Percentiles rank a stretch among this genome's conserved stretches.
Evolutionary conservation across 495 filamentous ascomycete species (phyloP).

Genomic region (Ramalina peruviana): DNA sequence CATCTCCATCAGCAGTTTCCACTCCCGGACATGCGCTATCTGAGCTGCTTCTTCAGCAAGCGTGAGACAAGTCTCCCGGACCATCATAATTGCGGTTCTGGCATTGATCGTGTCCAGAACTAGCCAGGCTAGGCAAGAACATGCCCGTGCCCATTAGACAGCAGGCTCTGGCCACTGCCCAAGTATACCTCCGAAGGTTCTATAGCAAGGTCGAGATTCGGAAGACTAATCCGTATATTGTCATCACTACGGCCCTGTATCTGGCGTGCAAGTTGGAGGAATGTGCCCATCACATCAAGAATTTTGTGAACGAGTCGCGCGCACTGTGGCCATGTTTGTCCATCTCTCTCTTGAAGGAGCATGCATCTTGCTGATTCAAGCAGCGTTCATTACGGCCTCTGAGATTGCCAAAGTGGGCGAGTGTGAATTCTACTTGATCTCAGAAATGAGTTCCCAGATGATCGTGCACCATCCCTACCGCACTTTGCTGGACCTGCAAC

Average conservation of each 20-base stretch:
- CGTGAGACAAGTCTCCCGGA: slow-evolving; percentile 36
- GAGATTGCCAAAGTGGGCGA: slow-evolving; percentile 87
- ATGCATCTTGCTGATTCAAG: slow-evolving; percentile 10
- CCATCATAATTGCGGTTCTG: slow-evolving; percentile 1
- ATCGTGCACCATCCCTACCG: slow-evolving; percentile 98
- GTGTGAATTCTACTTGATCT: slow-evolving; percentile 92
- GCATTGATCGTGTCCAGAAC: slow-evolving; percentile 37
- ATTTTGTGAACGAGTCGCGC: slow-evolving; percentile 75
- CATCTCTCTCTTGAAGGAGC: neutral
- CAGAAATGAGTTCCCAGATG: slow-evolving; percentile 85
- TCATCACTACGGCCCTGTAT: slow-evolving; percentile 83
- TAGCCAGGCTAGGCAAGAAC: slow-evolving; percentile 68
- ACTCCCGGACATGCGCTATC: slow-evolving; percentile 63
- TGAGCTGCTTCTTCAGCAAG: slow-evolving; percentile 86
- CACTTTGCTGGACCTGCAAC: slow-evolving; percentile 59
- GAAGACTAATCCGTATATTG: slow-evolving; percentile 83
- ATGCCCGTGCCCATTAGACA: slow-evolving; percentile 51
- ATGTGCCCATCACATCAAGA: slow-evolving; percentile 86
- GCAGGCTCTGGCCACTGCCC: slow-evolving; percentile 87
- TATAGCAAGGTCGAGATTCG: slow-evolving; percentile 85
- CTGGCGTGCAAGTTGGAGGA: slow-evolving; percentile 98
- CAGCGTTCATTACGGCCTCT: slow-evolving; percentile 57
- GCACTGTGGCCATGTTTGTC: slow-evolving; percentile 64
- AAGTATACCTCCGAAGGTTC: slow-evolving; percentile 87
- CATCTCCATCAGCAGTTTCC: slow-evolving; percentile 60